Percentiles rank a stretch among this genome's conserved stretches.
Evolutionary conservation across 306 rosid genomes (phyloP).

Genomic region (Sicyos baderoa): DNA sequence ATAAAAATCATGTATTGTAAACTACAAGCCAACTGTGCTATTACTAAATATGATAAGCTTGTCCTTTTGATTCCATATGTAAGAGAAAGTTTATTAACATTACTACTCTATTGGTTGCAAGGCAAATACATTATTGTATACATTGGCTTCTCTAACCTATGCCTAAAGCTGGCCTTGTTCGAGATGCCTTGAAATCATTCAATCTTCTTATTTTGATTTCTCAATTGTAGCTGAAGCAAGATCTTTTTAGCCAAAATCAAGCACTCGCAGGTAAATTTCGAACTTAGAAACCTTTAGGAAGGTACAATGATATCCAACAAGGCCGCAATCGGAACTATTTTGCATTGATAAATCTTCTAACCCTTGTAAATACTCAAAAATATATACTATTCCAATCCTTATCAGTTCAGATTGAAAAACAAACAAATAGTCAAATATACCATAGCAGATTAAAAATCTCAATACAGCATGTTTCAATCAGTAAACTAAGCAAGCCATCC

Average conservation of each 20-base stretch:
- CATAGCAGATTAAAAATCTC: conserved; percentile 3
- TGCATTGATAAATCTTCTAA: no score
- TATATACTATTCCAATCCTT: neutral
- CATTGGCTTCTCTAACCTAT: conserved; percentile 10
- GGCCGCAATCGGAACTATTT: no score
- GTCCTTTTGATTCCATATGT: neutral
- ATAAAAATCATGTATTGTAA: neutral
- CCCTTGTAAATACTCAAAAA: no score
- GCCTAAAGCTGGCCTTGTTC: neutral
- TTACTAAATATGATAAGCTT: neutral
- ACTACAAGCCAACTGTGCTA: neutral
- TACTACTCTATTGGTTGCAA: neutral
- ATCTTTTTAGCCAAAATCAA: neutral
- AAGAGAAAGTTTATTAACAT: conserved; percentile 6
- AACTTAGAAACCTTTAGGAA: no score
- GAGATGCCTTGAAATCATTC: neutral
- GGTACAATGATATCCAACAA: no score
- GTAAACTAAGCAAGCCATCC: conserved; percentile 29
- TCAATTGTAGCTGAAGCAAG: neutral
- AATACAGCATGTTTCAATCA: conserved; percentile 11
- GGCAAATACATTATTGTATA: neutral
- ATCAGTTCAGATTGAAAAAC: neutral
- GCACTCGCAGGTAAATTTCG: neutral
- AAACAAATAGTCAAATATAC: neutral
- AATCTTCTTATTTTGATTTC: neutral